A percentile compares a stretch with the other conserved stretches of the same genome.
phyloP scores from a whole-genome alignment of 2,329 filamentous ascomycete genomes.

The Sporothrix variecibatus region DNA sequence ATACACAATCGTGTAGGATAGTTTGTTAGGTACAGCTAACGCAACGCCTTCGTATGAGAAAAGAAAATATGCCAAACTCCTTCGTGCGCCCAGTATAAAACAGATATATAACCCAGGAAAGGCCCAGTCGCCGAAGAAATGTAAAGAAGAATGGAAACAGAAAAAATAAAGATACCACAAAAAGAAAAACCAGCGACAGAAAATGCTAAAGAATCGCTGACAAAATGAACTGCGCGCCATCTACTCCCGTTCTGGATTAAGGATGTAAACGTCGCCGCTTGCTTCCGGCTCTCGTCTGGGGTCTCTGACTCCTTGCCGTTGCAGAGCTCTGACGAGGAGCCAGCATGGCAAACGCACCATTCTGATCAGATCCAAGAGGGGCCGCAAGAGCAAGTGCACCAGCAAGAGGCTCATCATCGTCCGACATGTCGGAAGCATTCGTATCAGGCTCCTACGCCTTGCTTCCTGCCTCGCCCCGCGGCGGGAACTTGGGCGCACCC shows the following conservation, averaged over 20 bases:
- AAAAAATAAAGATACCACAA: background rate
- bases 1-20: background rate
- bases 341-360: too few species aligned
- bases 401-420: too few species aligned
- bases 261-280: too few species aligned
- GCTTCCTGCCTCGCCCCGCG: background rate
- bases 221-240: background rate
- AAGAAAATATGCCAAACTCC: background rate
- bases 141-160: background rate
- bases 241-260: too few species aligned
- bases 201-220: background rate
- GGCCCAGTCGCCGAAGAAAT: background rate
- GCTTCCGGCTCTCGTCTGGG: too few species aligned
- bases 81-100: background rate
- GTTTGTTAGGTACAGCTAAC: background rate
- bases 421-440: background rate
- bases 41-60: background rate
- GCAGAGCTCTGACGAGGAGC: too few species aligned
- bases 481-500: constrained; percentile 33
- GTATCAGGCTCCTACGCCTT: background rate
- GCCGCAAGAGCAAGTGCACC: too few species aligned
- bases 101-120: background rate
- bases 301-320: too few species aligned
- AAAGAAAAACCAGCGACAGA: background rate
- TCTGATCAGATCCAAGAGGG: too few species aligned